Percentiles rank a stretch among this genome's conserved stretches.
These are phyloP conservation scores for Fusarium burgessii DNA, from an alignment of 2,329 filamentous ascomycete species.

Conservation along the genomic window DNA sequence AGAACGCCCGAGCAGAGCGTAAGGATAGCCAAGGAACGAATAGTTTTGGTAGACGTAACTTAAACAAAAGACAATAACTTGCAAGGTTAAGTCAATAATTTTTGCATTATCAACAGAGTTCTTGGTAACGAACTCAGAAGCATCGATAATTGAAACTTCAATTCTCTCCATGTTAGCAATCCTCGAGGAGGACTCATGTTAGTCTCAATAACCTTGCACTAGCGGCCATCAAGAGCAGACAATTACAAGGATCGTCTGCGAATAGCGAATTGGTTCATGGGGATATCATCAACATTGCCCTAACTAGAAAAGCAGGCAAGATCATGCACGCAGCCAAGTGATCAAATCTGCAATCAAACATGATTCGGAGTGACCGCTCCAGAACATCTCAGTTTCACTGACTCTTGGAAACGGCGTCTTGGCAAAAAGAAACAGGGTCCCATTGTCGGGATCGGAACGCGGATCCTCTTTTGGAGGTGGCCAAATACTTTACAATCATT, in stretches of 20 bases:
- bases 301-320: constrained; percentile 1
- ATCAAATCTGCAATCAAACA: constrained; percentile 28
- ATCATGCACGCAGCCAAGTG: constrained; percentile 35
- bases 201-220: not conserved
- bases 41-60: constrained; percentile 13
- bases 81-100: not conserved
- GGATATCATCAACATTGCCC: constrained; percentile 10
- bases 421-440: constrained; percentile 21
- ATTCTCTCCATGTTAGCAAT: not conserved
- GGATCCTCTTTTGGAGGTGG: constrained; percentile 9
- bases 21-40: constrained; percentile 13
- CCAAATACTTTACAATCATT: constrained; percentile 10
- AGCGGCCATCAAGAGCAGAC: constrained; percentile 15
- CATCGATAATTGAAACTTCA: constrained; percentile 4
- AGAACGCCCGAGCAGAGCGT: constrained; percentile 1
- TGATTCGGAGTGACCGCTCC: constrained; percentile 34
- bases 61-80: not conserved
- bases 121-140: not conserved
- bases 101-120: not conserved
- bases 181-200: not conserved
- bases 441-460: constrained; percentile 1
- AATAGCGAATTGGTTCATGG: constrained; percentile 16
- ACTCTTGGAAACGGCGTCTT: constrained; percentile 7
- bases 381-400: constrained; percentile 7
- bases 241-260: constrained; percentile 12